Evolutionary conservation across 1,284 basidiomycete species (phyloP).

Genomic region (Cryptococcus depauperatus): DNA sequence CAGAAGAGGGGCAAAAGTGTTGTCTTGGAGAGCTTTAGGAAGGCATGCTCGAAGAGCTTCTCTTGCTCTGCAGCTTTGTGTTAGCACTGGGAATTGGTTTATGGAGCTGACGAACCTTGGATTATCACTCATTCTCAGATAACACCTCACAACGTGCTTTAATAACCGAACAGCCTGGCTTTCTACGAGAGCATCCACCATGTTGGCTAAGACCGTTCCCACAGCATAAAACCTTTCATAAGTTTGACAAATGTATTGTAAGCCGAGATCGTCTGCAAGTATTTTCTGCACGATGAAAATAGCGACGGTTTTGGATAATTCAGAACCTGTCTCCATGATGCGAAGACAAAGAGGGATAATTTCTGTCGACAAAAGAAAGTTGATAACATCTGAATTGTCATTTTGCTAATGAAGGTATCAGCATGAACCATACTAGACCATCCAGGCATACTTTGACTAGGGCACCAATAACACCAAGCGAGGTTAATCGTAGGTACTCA

Average conservation of each 20-base stretch:
- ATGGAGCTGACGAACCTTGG: conserved; percentile 56
- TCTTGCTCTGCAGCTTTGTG: conserved; percentile 59
- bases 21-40: conserved; percentile 91
- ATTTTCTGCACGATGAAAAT: conserved; percentile 99
- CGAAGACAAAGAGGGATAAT: conserved; percentile 98
- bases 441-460: conserved; percentile 66
- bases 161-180: conserved; percentile 92
- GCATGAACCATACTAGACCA: not conserved
- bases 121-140: conserved; percentile 92
- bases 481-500: conserved; percentile 95
- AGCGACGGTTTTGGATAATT: conserved; percentile 98
- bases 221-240: conserved; percentile 99
- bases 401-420: conserved; percentile 58
- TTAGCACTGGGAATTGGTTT: not conserved
- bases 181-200: conserved; percentile 95
- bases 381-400: conserved; percentile 97
- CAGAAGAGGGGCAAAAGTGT: conserved; percentile 82
- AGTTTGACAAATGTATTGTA: conserved; percentile 98
- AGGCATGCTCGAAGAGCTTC: conserved; percentile 93
- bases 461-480: conserved; percentile 95
- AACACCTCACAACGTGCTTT: conserved; percentile 98
- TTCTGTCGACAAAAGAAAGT: conserved; percentile 97
- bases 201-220: conserved; percentile 95
- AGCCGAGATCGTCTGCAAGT: conserved; percentile 89
- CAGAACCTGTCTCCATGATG: conserved; percentile 99